Conservation (phyloP, 192 early-diverging fungal genomes). For the Diversispora eburnea region DNA sequence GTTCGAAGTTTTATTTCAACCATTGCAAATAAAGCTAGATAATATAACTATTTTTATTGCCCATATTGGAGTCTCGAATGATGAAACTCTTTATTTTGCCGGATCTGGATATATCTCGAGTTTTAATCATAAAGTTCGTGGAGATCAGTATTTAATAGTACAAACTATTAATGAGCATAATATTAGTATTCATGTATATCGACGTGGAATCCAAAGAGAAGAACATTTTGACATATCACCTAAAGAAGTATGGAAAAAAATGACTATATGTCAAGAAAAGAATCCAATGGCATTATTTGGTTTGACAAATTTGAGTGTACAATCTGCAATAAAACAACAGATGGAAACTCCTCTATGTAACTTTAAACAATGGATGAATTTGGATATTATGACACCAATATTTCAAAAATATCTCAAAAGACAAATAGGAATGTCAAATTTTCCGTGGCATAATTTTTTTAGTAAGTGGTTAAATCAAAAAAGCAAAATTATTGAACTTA, state of each 20-base stretch:
- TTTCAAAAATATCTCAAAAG: constrained; percentile 13
- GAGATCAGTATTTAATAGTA: background rate
- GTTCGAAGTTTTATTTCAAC: background rate
- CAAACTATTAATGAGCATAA: constrained; percentile 6
- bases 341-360: background rate
- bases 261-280: background rate
- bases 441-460: background rate
- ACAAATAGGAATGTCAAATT: background rate
- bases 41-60: constrained; percentile 1
- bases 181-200: background rate
- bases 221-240: background rate
- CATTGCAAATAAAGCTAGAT: background rate
- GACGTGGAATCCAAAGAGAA: background rate
- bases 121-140: background rate
- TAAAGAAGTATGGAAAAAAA: constrained; percentile 10
- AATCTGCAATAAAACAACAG: background rate
- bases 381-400: constrained; percentile 4
- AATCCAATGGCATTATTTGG: background rate
- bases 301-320: background rate
- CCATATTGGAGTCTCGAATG: background rate
- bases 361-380: background rate
- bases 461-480: constrained; percentile 5
- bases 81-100: constrained; percentile 2
- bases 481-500: constrained; percentile 1
- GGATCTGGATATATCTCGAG: constrained; percentile 4